phyloP scores from a whole-genome alignment of 2,329 filamentous ascomycete genomes.

The Chaetomium sp. region DNA sequence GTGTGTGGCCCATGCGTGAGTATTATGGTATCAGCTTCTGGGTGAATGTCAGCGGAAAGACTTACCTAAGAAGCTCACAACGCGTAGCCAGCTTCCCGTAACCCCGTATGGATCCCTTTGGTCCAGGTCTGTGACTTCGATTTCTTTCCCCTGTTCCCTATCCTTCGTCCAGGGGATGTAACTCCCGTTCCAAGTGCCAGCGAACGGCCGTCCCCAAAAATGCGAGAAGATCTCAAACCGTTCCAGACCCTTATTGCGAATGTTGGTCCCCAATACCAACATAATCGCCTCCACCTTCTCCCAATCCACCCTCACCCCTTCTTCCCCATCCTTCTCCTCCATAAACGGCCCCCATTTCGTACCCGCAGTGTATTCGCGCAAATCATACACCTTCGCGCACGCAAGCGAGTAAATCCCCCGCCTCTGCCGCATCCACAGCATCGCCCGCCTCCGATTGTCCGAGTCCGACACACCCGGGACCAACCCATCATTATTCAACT shows the following conservation, averaged over 20 bases:
- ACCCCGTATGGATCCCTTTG: conserved; percentile 63
- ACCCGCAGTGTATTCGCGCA: conserved; percentile 57
- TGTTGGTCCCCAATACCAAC: conserved; percentile 60
- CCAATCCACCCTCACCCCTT: conserved; percentile 58
- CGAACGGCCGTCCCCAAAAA: conserved; percentile 51
- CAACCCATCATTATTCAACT: conserved; percentile 34
- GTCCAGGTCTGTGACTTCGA: conserved; percentile 39
- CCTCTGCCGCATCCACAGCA: background rate
- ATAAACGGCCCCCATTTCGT: conserved; percentile 68
- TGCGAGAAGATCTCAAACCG: conserved; percentile 40
- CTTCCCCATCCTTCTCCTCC: conserved; percentile 28
- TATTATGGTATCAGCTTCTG: background rate
- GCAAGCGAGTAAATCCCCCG: conserved; percentile 52
- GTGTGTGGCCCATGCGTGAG: background rate
- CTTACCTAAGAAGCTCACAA: conserved; percentile 30
- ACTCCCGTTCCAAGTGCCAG: conserved; percentile 47
- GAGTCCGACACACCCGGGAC: conserved; percentile 31
- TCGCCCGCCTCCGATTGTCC: background rate
- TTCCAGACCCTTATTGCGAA: conserved; percentile 42
- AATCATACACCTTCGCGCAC: conserved; percentile 64
- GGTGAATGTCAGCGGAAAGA: background rate
- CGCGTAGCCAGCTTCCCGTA: conserved; percentile 64
- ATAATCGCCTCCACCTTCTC: conserved; percentile 72
- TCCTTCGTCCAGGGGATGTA: conserved; percentile 35
- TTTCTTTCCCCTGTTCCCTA: conserved; percentile 7